A percentile compares a stretch with the other conserved stretches of the same genome.
Evolutionary conservation across 2,329 filamentous ascomycete species (phyloP).

Genomic region (Ceratocystis lukuohia): DNA sequence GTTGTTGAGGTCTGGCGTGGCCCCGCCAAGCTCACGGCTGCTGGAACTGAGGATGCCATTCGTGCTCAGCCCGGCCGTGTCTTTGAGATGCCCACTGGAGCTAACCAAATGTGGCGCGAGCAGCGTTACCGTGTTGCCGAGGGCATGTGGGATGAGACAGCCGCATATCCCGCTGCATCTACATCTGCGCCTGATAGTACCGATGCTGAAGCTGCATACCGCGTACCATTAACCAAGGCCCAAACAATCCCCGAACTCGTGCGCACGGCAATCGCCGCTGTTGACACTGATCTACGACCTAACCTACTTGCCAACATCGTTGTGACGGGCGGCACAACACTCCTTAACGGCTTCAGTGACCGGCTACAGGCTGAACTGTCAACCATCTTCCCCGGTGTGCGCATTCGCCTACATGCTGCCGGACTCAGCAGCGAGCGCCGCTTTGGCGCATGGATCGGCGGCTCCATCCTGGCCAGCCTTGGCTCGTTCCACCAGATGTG

Average conservation of each 20-base stretch:
- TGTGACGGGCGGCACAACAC: slow-evolving; percentile 73
- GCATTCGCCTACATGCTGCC: slow-evolving; percentile 78
- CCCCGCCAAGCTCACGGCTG: slow-evolving; percentile 50
- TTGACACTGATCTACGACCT: slow-evolving; percentile 80
- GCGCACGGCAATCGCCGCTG: slow-evolving; percentile 58
- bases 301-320: slow-evolving; percentile 80
- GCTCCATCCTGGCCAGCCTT: slow-evolving; percentile 85
- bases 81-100: slow-evolving; percentile 95
- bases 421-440: slow-evolving; percentile 77
- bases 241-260: slow-evolving; percentile 79
- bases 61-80: slow-evolving; percentile 64
- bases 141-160: slow-evolving; percentile 78
- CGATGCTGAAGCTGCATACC: not conserved
- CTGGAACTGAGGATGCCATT: slow-evolving; percentile 63
- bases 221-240: slow-evolving; percentile 44
- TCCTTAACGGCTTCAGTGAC: slow-evolving; percentile 87
- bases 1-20: slow-evolving; percentile 89
- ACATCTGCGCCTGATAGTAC: not conserved
- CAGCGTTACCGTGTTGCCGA: slow-evolving; percentile 80
- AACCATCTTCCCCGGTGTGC: slow-evolving; percentile 66
- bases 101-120: slow-evolving; percentile 84
- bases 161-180: slow-evolving; percentile 42
- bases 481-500: slow-evolving; percentile 99
- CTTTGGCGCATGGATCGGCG: slow-evolving; percentile 91
- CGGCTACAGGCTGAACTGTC: slow-evolving; percentile 74